Conservation (phyloP, 306 rosid genomes). For the Hippophae tibetana region DNA sequence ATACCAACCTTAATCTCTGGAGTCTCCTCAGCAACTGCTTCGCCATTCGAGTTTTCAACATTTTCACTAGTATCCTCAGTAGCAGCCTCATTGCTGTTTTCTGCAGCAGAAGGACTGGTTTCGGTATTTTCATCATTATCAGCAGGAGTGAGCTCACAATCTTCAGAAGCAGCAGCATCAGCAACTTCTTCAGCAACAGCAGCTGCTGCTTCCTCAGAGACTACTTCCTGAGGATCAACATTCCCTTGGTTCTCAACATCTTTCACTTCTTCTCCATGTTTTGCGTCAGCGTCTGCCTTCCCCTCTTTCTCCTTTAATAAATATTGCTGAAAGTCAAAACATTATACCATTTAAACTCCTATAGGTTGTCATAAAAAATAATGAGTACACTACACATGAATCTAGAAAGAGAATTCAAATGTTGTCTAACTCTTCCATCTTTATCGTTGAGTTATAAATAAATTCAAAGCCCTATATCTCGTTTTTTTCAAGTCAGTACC, state of each 20-base stretch:
- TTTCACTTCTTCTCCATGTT: slow-evolving; percentile 55
- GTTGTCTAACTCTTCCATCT: background rate
- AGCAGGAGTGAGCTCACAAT: slow-evolving; percentile 15
- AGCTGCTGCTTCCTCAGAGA: slow-evolving; percentile 31
- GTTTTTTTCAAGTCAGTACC: too few relatives aligned
- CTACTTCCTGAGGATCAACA: slow-evolving; percentile 33
- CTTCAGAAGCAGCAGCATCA: slow-evolving; percentile 15
- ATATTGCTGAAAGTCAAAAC: slow-evolving; percentile 51
- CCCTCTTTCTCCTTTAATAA: slow-evolving; percentile 47
- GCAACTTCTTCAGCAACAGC: slow-evolving; percentile 4
- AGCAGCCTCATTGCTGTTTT: slow-evolving; percentile 10
- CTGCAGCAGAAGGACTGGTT: slow-evolving; percentile 7
- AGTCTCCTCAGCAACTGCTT: slow-evolving; percentile 54
- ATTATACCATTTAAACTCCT: background rate
- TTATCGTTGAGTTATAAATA: background rate
- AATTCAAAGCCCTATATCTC: too few relatives aligned
- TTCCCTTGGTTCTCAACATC: slow-evolving; percentile 41
- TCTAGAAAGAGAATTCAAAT: background rate
- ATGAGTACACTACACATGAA: background rate
- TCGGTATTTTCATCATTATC: slow-evolving; percentile 38
- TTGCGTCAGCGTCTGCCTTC: slow-evolving; percentile 29
- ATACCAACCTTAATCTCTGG: slow-evolving; percentile 66
- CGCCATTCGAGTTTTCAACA: slow-evolving; percentile 34
- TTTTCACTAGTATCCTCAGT: slow-evolving; percentile 23
- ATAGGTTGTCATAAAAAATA: background rate